Base-by-base conservation (phyloP, 83 land plant species). In the Picea abies region DNA sequence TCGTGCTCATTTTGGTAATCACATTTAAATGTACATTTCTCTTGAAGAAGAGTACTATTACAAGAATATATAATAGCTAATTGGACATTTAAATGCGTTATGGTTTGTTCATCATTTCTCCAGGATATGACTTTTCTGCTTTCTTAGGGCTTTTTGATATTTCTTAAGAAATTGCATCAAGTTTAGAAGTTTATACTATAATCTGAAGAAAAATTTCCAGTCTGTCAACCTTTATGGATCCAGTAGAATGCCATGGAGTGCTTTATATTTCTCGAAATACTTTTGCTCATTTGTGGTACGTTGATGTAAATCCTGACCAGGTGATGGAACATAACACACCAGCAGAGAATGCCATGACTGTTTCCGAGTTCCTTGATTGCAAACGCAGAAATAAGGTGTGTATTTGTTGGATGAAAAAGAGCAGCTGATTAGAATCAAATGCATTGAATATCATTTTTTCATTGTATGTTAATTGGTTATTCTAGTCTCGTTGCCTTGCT, bases 311-410 rank as follows among this genome's bases (percentile, higher is more conserved):
- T 20, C 78, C 23, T 78, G 56, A 52, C 39, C 77, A 96, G 99
- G 99, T 97, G 16, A 90, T 97, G 93, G 99, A 97, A 81, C 95
- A 92, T 58, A 86, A 84, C 29, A 89, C 97, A 62, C 92, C 88
- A 79, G 89, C 85, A 37, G 99, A 95, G 81, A 93, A 90, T 83
- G 62, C 76, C 23, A 86, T 95, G 94, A 78, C 90, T 81, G 89
- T 90, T 79, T 84, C 86, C 41, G 95, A 92, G 79, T 97, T 95
- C 90, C 96, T 97, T 79, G 98, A 97, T 86, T 88, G 82, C 83
- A 97, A 91, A 87, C 90, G 99, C 49, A 97, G 90, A 80, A 90
- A 87, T 63, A 97, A 97, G 96, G 99, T 97, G 26, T 32, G 80
- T 65, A 6, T 39, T 8, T 47, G 63, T 64, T 41, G 56, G 22